These are phyloP conservation scores for Candida krabiensis DNA, from an alignment of 805 yeast genomes.

Conservation along the genomic window DNA sequence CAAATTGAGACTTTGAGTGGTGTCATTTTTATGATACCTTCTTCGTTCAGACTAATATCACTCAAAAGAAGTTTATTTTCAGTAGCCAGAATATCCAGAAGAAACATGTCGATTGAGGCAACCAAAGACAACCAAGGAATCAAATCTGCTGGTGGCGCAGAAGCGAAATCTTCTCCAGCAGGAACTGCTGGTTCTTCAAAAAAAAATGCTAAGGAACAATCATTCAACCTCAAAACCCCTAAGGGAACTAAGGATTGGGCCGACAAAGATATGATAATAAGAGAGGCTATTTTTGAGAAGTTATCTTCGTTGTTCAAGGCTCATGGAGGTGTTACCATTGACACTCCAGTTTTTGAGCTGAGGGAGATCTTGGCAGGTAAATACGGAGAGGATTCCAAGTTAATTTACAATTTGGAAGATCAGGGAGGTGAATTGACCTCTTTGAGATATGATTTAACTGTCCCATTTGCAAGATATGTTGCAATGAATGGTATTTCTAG, in stretches of 20 bases:
- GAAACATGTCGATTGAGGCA: slow-evolving; percentile 3
- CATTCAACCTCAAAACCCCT: slow-evolving; percentile 87
- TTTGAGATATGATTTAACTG: slow-evolving; percentile 93
- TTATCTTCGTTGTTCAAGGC: slow-evolving; percentile 78
- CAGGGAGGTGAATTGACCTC: slow-evolving; percentile 99
- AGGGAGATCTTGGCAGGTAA: slow-evolving; percentile 95
- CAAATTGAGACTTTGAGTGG: too few species aligned
- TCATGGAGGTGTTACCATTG: slow-evolving; percentile 98
- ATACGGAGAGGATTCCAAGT: slow-evolving; percentile 97
- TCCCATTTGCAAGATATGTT: slow-evolving; percentile 95
- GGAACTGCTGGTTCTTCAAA: slow-evolving; percentile 17
- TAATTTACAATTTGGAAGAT: slow-evolving; percentile 93
- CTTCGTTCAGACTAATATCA: too few species aligned
- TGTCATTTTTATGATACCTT: too few species aligned
- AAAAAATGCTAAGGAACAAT: slow-evolving; percentile 46
- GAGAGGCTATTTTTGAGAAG: slow-evolving; percentile 81
- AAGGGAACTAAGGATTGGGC: slow-evolving; percentile 99
- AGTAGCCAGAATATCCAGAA: not conserved
- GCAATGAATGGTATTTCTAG: slow-evolving; percentile 91
- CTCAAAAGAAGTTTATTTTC: slow-evolving; percentile 3
- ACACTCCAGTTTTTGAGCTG: slow-evolving; percentile 96
- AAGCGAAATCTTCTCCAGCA: not conserved
- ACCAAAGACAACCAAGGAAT: not conserved
- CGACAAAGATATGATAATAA: slow-evolving; percentile 93
- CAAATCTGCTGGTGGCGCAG: not conserved